Base-by-base conservation (phyloP, 2,329 filamentous ascomycete species). In the Hymenoscyphus infarciens region DNA sequence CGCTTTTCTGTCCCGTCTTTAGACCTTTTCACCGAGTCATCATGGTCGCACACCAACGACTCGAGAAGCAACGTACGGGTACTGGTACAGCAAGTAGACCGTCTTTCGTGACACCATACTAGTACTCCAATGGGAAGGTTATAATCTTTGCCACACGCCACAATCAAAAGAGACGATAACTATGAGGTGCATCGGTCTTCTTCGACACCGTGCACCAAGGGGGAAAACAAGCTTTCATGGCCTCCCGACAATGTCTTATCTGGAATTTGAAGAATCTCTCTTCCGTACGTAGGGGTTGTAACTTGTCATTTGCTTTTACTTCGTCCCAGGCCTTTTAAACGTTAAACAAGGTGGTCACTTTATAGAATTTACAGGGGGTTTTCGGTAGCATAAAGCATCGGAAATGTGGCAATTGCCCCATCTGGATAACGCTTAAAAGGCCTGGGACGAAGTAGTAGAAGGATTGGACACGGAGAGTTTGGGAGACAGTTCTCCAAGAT, bases 191-290 rank as follows among this genome's bases (percentile, higher is more conserved):
- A 49, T 49, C 19, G 19, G n/a, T 22, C 42, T 22, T 22, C n/a
- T 22, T 22, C 42, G 7, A 22, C 7, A 22, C 42, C 42, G 42
- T 49, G 42, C 42, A 49, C 42, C 19, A 22, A 49, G 42, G n/a
- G n/a, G n/a, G 42, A 49, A 49, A 19, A 49, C 42, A 49, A 49
- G 42, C 42, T 49, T 49, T 49, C 33, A 35, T 35, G 33, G 33
- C 33, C 13, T 35, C 33, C 19, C 19, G 42, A 49, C 42, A 22
- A 22, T 11, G 7, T 49, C 42, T 49, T 49, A 25, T 49, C 42
- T 22, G n/a, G n/a, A 49, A 11, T 22, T 49, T 49, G 25, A n/a
- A n/a, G n/a, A n/a, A n/a, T n/a, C n/a, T n/a, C n/a, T 49, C 25
- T 22, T 49, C n/a, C 42, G 5, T 22, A 11, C 11, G n/a, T 2